These are phyloP conservation scores for Boletellus dicymbophilus DNA, from an alignment of 1,284 basidiomycete genomes.

Conservation along the genomic window DNA sequence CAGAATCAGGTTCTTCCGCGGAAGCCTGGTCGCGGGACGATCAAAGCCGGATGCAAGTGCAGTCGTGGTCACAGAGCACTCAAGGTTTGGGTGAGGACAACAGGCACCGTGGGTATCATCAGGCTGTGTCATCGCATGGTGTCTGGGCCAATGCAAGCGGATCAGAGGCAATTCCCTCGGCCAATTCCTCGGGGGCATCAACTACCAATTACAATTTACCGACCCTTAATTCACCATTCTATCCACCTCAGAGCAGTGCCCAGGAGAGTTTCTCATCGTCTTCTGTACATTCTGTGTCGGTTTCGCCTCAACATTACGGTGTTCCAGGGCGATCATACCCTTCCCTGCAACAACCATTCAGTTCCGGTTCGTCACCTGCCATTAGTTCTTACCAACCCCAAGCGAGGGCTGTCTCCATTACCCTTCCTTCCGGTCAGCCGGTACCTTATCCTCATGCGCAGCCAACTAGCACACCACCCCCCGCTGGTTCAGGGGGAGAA, in stretches of 20 bases:
- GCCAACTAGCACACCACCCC: slow-evolving; percentile 18
- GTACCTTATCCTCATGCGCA: slow-evolving; percentile 23
- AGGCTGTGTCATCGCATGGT: slow-evolving; percentile 24
- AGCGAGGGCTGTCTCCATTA: slow-evolving; percentile 9
- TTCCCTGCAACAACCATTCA: slow-evolving; percentile 29
- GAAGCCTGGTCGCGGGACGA: slow-evolving; percentile 32
- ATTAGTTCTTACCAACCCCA: slow-evolving; percentile 26
- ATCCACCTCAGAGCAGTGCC: slow-evolving; percentile 36
- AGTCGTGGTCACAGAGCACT: slow-evolving; percentile 28
- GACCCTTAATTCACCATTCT: slow-evolving; percentile 47
- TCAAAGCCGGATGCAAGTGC: slow-evolving; percentile 19
- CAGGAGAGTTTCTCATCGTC: slow-evolving; percentile 24
- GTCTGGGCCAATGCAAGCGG: slow-evolving; percentile 24
- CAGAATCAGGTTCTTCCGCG: slow-evolving; percentile 17
- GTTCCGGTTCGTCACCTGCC: slow-evolving; percentile 16
- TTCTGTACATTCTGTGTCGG: slow-evolving; percentile 31
- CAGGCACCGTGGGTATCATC: slow-evolving; percentile 33
- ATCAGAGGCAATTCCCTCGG: slow-evolving; percentile 24
- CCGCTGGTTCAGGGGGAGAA: slow-evolving; percentile 29
- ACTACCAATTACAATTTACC: slow-evolving; percentile 30
- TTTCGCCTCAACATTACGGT: slow-evolving; percentile 31
- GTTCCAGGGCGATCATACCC: slow-evolving; percentile 26
- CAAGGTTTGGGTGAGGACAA: slow-evolving; percentile 27
- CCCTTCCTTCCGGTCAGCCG: slow-evolving; percentile 17
- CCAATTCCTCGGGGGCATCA: slow-evolving; percentile 22